Base-by-base conservation (phyloP, 2,329 filamentous ascomycete species). In the Pestalotiopsis fici region DNA sequence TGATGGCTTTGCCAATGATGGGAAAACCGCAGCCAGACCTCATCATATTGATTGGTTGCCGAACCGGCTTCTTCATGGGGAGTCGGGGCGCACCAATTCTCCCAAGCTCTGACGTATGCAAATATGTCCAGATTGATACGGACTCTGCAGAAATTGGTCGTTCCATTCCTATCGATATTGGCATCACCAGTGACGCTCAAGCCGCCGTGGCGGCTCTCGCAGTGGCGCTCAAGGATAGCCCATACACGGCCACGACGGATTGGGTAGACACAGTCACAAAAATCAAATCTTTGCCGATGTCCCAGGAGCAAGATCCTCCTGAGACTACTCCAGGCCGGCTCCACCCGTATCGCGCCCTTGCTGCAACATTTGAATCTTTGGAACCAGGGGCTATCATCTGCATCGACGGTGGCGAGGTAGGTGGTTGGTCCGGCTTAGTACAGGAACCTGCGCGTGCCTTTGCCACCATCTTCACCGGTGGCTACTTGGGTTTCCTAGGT, bases 401-500 rank as follows among this genome's bases (percentile, higher is more conserved):
- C 64, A 73, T 82, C 35, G 82, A 83, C 59, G 79, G 78, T 31
- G 82, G 82, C 59, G 79, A 83, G 68, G 72, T 73, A 1, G 77
- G 78, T 4, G 74, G 74, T 25, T 82, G 79, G 76, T 73, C 77
- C 2, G 72, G 75, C 2, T 77, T 78, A 68, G 71, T 72, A 12
- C 75, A 76, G 6, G 76, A 76, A 64, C 57, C 67, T 54, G 71
- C 76, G 11, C 60, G 72, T 39, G 70, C 75, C 2, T 70, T 73
- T 18, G 71, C 74, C 4, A 70, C 70, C 2, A 71, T 80, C 9
- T 73, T 73, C 11, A 63, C 73, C 5, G 77, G 76, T 0, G 77
- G 79, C 62, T 80, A 83, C 61, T 75, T 84, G 1, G 82, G 83
- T 2, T 83, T 83, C 72, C 74, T 84, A 1, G 82, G 82, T 1